These are phyloP conservation scores for Gypsophila paniculata DNA, from an alignment of 179 eudicot genomes.

Conservation along the genomic window DNA sequence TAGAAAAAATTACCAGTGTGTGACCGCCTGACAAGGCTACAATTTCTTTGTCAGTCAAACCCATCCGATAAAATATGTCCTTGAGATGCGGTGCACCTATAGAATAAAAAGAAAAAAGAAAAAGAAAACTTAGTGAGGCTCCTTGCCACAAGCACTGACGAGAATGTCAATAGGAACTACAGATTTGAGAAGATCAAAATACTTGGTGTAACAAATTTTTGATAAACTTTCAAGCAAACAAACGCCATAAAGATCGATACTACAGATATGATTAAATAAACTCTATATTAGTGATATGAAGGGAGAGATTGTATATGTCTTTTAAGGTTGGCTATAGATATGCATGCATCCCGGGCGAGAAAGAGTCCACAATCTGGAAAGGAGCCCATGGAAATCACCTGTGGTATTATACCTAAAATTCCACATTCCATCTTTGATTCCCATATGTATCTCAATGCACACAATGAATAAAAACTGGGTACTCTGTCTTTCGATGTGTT, in stretches of 20 bases:
- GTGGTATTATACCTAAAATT: no score
- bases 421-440: background rate
- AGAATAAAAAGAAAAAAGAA: background rate
- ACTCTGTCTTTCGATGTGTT: constrained; percentile 8
- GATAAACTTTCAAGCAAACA: background rate
- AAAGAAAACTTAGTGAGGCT: background rate
- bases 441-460: constrained; percentile 8
- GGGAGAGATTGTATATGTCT: background rate
- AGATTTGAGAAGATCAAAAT: background rate
- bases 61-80: constrained; percentile 84
- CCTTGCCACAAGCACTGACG: background rate
- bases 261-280: background rate
- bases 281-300: background rate
- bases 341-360: background rate
- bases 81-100: constrained; percentile 66
- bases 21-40: constrained; percentile 78
- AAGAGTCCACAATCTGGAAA: background rate
- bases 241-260: background rate
- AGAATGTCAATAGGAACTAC: background rate
- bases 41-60: constrained; percentile 69
- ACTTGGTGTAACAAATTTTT: background rate
- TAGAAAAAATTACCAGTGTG: constrained; percentile 50
- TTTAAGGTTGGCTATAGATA: background rate
- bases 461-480: background rate
- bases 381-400: background rate